Evolutionary conservation across 2,329 filamentous ascomycete genomes (phyloP), one percentile per base, ranked within the genome.

Genomic region (Colletotrichum tofieldiae): DNA sequence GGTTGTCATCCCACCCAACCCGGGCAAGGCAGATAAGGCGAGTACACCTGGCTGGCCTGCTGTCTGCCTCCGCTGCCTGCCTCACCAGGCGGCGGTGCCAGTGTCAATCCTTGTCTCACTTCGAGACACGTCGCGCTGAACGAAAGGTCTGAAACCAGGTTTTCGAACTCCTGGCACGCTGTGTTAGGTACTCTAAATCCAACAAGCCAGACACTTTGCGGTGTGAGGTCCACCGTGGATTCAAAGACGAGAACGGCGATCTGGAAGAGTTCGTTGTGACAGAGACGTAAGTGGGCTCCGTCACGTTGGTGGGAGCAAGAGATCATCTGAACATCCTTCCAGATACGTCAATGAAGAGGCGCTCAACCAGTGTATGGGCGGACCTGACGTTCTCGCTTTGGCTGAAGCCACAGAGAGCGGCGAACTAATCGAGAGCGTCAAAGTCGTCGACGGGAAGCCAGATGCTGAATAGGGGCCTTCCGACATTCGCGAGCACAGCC

Each of bases 1-100:
- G 37, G 78, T 75, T 26, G 67, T 77, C 72, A 72, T 79, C 59
- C 79, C 76, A n/a, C 75, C 77, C 29, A 78, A 78, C 63, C 73
- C 78, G 16, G 77, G 76, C 51, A 78, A 78, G 66, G 63, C 65
- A n/a, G 52, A 75, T 45, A 70, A 75, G 29, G 76, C 75, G 71
- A 69, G 75, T 20, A n/a, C n/a, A 32, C 47, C 23, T 35, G 16
- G 29, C 12, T 11, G 45, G 23, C 35, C 26, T 60, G 39, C 35
- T 59, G 59, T 39, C 35, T 51, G 35, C 32, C 20, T 47, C 47
- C 41, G 64, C 56, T 16, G n/a, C 64, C 56, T 16, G n/a, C 59
- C 62, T 58, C 52, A n/a, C 26, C 43, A n/a, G 45, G 54, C 59
- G 18, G 60, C 45, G 47, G 23, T 58, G 11, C 8, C 47, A 37